Percentiles rank a stretch among this genome's conserved stretches.
Conservation (phyloP, 2,329 filamentous ascomycete genomes). For the Monilinia fructigena region DNA sequence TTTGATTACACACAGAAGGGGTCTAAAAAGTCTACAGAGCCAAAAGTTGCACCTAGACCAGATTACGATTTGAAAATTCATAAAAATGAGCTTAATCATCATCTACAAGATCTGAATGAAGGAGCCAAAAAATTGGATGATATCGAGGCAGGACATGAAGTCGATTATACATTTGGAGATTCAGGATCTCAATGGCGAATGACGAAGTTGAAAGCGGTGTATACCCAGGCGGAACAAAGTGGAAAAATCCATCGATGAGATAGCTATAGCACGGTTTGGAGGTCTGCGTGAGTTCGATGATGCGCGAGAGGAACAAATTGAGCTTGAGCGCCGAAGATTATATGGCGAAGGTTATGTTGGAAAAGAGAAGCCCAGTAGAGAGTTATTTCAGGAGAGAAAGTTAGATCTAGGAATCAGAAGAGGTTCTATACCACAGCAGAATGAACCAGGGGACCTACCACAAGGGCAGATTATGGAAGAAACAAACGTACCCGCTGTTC, state of each 20-base stretch:
- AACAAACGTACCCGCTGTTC: constrained; percentile 49
- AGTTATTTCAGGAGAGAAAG: constrained; percentile 77
- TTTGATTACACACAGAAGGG: constrained; percentile 76
- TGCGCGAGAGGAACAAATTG: constrained; percentile 87
- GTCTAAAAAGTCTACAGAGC: constrained; percentile 53
- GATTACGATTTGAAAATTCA: constrained; percentile 54
- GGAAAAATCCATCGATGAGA: constrained; percentile 72
- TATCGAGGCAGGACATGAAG: constrained; percentile 56
- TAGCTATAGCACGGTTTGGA: constrained; percentile 81
- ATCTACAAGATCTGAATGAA: constrained; percentile 59
- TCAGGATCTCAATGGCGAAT: constrained; percentile 91
- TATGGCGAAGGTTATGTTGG: constrained; percentile 84
- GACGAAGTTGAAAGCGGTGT: constrained; percentile 88
- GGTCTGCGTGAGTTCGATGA: constrained; percentile 84
- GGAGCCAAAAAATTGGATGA: constrained; percentile 53
- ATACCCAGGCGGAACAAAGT: constrained; percentile 72
- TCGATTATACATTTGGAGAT: constrained; percentile 86
- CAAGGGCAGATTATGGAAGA: constrained; percentile 61
- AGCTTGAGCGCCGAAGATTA: constrained; percentile 75
- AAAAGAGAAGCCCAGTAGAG: constrained; percentile 83
- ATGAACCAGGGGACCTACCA: constrained; percentile 40
- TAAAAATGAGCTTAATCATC: constrained; percentile 75
- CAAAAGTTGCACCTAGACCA: constrained; percentile 32
- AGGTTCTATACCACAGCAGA: constrained; percentile 41
- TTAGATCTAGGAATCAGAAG: constrained; percentile 53